Evolutionary conservation across 148 eudicot species (phyloP).

Genomic region (Persicaria maculosa): DNA sequence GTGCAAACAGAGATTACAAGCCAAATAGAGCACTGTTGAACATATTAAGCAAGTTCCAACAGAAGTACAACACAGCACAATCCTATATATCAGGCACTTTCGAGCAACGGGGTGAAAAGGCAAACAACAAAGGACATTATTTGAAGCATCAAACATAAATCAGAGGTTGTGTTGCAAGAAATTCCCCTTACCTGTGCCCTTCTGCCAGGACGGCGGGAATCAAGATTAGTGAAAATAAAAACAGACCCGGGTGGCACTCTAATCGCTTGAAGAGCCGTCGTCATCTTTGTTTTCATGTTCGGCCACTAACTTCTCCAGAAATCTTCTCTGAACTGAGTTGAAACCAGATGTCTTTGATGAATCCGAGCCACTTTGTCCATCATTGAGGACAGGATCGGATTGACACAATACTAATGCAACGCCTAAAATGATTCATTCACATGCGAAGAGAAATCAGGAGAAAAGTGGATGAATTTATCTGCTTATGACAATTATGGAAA

Average conservation of each 20-base stretch:
- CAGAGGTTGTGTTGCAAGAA: no score
- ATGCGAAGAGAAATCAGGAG: background rate
- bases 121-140: no score
- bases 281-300: slow-evolving; percentile 59
- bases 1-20: no score
- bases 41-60: no score
- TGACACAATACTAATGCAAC: slow-evolving; percentile 85
- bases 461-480: background rate
- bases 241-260: slow-evolving; percentile 12
- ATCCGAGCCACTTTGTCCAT: slow-evolving; percentile 62
- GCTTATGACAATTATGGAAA: background rate
- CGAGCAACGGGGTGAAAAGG: no score
- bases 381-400: slow-evolving; percentile 85
- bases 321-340: slow-evolving; percentile 59
- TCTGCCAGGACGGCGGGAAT: background rate
- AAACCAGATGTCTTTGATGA: slow-evolving; percentile 55
- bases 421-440: slow-evolving; percentile 28
- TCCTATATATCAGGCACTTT: no score
- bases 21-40: no score
- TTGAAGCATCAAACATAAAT: no score
- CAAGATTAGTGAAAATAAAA: background rate
- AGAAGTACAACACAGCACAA: no score
- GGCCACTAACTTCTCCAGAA: slow-evolving; percentile 57
- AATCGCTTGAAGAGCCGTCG: slow-evolving; percentile 73
- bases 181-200: background rate